Base-by-base conservation (phyloP, 306 rosid genomes). In the Quercus alba region DNA sequence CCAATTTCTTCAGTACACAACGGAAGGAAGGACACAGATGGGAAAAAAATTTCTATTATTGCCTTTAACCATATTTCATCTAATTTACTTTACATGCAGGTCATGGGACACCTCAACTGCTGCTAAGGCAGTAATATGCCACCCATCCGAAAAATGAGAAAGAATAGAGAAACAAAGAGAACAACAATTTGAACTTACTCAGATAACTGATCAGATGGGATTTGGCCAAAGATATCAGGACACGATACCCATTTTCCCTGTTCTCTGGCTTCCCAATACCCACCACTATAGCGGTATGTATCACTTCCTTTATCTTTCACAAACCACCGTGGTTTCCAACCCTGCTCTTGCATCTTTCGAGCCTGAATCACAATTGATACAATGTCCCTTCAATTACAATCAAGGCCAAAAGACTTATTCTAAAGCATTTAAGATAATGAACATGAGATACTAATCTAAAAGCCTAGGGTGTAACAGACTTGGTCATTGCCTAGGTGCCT, bases 311-410 rank as follows among this genome's bases (percentile, higher is more conserved):
- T 89, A 72, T 96, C 98, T 84, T 81, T 87, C 0, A 88, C 84
- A 79, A 96, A 96, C 99, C 99, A 96, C 76, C 87, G 92, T 5
- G 99, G 98, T 84, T 87, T 90, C 99, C 99, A 96, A 56, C 99
- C 99, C 21, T 94, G 84, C 81, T 96, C 98, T 88, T 96, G 99
- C 99, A 96, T 93, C 85, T 87, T 90, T 79, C 98, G 89, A 35
- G 99, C 97, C 99, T 96, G 86, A 77, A 85, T 44, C 30, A 23
- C 68, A 56, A 81, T 81, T 82, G 68, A 55, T 73, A 81, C 73
- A 83, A 19, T 46, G 21, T 23, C 54, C 57, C 41, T 20, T 81
- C 72, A 73, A 75, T 77, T 73, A 75, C 73, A 21, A 68, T 10
- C 74, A 67, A 28, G 46, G 72, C 35, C 63, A 75, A 6, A 75